These are phyloP conservation scores for Penstemon davidsonii DNA, from an alignment of 257 asterid genomes.

Conservation along the genomic window DNA sequence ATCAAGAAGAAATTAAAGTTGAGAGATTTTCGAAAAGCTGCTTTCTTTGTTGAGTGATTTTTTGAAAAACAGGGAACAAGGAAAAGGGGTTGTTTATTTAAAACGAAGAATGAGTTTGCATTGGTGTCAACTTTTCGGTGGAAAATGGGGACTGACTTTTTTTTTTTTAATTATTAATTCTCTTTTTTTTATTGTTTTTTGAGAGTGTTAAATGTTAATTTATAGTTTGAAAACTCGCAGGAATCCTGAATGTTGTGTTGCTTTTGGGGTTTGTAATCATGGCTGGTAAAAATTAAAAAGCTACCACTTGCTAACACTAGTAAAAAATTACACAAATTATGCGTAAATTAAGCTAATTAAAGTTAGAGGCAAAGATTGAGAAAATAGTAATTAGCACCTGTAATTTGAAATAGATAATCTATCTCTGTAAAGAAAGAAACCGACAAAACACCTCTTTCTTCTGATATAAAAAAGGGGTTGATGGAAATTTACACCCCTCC, in stretches of 20 bases:
- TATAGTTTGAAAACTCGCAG: slow-evolving; percentile 24
- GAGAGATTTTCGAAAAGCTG: slow-evolving; percentile 33
- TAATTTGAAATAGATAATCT: too few species aligned
- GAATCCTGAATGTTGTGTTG: slow-evolving; percentile 49
- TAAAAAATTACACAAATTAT: slow-evolving; percentile 26
- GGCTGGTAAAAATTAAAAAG: slow-evolving; percentile 41
- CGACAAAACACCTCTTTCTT: too few species aligned
- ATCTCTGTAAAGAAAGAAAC: too few species aligned
- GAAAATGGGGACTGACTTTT: slow-evolving; percentile 44
- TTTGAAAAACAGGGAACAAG: not conserved
- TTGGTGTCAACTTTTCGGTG: slow-evolving; percentile 80
- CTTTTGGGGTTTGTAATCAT: slow-evolving; percentile 78
- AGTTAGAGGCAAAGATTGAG: slow-evolving; percentile 34
- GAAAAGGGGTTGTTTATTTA: slow-evolving; percentile 21
- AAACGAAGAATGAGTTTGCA: slow-evolving; percentile 48
- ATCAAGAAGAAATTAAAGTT: slow-evolving; percentile 38
- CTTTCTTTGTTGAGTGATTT: slow-evolving; percentile 17
- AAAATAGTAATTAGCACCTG: too few species aligned
- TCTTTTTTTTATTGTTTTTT: slow-evolving; percentile 24
- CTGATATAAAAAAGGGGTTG: too few species aligned
- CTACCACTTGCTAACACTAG: slow-evolving; percentile 40
- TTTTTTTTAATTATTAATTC: slow-evolving; percentile 23
- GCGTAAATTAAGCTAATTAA: slow-evolving; percentile 52
- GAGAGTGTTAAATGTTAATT: not conserved
- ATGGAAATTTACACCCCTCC: too few species aligned